These are phyloP conservation scores for Corchorus capsularis DNA, from an alignment of 345 rosid genomes.

Conservation along the genomic window DNA sequence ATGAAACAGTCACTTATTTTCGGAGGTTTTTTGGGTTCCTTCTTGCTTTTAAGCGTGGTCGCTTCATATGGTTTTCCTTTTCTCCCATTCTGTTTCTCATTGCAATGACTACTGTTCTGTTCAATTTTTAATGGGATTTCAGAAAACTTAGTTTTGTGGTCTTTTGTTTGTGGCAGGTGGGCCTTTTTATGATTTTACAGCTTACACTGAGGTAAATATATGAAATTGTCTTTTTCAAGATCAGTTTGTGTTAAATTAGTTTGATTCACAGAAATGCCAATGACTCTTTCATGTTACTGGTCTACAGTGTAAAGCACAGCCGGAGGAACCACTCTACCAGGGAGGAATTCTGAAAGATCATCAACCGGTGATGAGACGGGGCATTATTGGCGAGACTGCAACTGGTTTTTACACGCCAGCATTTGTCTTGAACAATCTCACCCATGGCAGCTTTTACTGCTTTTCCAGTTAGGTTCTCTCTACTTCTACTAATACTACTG, in stretches of 20 bases:
- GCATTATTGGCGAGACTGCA: constrained; percentile 1
- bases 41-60: constrained; percentile 32
- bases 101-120: not conserved
- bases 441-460: constrained; percentile 51
- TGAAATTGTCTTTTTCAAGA: not conserved
- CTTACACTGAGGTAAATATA: constrained; percentile 61
- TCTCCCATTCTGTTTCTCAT: constrained; percentile 1
- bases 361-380: constrained; percentile 6
- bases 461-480: constrained; percentile 63
- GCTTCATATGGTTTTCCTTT: constrained; percentile 43
- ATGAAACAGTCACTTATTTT: constrained; percentile 24
- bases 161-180: constrained; percentile 44
- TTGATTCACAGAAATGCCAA: not conserved
- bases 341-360: constrained; percentile 70
- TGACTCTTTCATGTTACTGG: not conserved
- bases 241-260: not conserved
- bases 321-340: constrained; percentile 64
- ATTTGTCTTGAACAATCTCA: constrained; percentile 55
- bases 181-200: constrained; percentile 65
- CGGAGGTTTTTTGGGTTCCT: constrained; percentile 26
- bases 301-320: constrained; percentile 62
- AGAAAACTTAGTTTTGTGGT: not conserved
- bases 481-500: not conserved
- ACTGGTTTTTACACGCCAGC: constrained; percentile 45
- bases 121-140: not conserved